Conservation (phyloP, 192 early-diverging fungal genomes). For the Cetraspora pellucida region DNA sequence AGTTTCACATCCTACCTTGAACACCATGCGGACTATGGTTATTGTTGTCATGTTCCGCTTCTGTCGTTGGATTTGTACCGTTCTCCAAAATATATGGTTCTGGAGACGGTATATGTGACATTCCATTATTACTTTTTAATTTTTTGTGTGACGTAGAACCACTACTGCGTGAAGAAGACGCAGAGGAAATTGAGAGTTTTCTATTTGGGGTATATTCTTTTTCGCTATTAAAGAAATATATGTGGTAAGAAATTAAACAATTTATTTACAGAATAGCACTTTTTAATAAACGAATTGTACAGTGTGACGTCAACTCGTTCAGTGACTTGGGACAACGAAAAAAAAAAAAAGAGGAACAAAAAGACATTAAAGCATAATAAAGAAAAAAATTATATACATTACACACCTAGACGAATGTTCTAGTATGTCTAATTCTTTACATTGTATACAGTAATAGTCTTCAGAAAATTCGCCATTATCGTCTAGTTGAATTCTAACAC, state of each 20-base stretch:
- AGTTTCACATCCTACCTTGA: too few relatives aligned
- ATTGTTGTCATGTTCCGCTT: too few relatives aligned
- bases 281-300: too few relatives aligned
- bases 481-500: conserved; percentile 3
- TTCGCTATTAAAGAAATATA: background rate
- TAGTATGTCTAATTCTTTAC: background rate
- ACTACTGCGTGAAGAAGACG: background rate
- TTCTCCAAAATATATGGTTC: background rate
- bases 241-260: too few relatives aligned
- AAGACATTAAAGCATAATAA: background rate
- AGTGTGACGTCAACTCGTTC: too few relatives aligned
- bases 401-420: background rate
- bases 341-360: too few relatives aligned
- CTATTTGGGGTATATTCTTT: background rate
- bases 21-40: too few relatives aligned
- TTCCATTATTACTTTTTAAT: background rate
- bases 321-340: too few relatives aligned
- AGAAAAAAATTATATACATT: background rate
- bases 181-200: conserved; percentile 1
- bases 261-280: too few relatives aligned
- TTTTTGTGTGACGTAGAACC: background rate
- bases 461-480: conserved; percentile 3
- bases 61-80: too few relatives aligned
- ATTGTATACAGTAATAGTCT: conserved; percentile 7
- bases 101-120: background rate